phyloP scores from a whole-genome alignment of 1,139 yeast species.

The Saccharomyces hybrid region DNA sequence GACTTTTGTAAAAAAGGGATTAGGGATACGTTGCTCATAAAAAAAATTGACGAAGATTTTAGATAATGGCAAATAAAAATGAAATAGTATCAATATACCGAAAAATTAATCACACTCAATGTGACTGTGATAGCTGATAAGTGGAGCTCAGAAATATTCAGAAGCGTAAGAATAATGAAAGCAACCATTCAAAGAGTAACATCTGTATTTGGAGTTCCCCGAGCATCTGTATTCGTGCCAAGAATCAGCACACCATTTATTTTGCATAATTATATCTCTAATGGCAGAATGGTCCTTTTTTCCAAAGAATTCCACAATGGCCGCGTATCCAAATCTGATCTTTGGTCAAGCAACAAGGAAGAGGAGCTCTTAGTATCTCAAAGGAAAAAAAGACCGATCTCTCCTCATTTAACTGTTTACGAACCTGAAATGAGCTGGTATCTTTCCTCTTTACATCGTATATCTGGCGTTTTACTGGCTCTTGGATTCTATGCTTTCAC shows the following conservation, averaged over 20 bases:
- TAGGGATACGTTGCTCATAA: background rate
- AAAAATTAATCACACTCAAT: background rate
- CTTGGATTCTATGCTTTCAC: conserved; percentile 72
- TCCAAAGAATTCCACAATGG: background rate
- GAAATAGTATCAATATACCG: background rate
- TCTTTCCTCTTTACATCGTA: conserved; percentile 76
- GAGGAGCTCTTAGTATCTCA: conserved; percentile 68
- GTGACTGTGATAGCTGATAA: background rate
- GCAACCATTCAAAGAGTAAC: background rate
- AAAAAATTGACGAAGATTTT: background rate
- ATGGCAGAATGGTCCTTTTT: background rate
- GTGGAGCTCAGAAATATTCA: background rate
- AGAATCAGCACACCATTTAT: background rate
- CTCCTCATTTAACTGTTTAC: conserved; percentile 87
- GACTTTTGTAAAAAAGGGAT: background rate
- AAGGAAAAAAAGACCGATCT: conserved; percentile 79
- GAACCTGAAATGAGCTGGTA: conserved; percentile 82
- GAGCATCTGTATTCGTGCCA: background rate
- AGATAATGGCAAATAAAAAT: background rate
- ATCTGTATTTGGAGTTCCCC: background rate
- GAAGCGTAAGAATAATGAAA: background rate
- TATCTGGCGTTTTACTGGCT: conserved; percentile 80
- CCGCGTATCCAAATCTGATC: conserved; percentile 32
- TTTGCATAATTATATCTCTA: background rate
- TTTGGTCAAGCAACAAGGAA: conserved; percentile 55